Evolutionary conservation across 2,329 filamentous ascomycete species (phyloP).

Genomic region (Leptographium procerum): DNA sequence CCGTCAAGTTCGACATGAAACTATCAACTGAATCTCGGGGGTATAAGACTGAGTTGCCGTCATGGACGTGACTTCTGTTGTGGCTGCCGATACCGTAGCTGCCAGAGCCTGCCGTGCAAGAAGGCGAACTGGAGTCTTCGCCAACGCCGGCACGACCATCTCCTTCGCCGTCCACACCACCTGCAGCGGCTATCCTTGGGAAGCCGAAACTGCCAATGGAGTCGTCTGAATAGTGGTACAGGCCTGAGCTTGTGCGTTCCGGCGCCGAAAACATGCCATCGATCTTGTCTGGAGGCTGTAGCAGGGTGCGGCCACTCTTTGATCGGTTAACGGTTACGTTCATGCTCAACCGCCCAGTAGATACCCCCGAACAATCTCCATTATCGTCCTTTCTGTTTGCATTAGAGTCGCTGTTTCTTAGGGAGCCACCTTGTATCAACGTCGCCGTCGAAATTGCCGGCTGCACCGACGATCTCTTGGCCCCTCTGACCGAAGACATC

Average conservation of each 20-base stretch:
- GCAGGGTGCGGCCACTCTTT: slow-evolving; percentile 32
- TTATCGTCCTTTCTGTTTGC: neutral
- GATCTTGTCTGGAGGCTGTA: slow-evolving; percentile 63
- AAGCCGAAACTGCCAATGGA: slow-evolving; percentile 44
- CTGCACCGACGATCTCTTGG: neutral
- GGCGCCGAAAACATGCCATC: slow-evolving; percentile 71
- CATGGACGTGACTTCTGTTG: slow-evolving; percentile 15
- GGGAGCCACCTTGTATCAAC: neutral
- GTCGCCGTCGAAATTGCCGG: neutral
- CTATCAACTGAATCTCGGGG: slow-evolving; percentile 57
- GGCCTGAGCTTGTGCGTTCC: slow-evolving; percentile 54
- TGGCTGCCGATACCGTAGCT: slow-evolving; percentile 7
- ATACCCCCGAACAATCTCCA: slow-evolving; percentile 17
- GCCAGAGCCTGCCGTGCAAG: too few species aligned
- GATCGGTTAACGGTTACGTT: slow-evolving; percentile 26
- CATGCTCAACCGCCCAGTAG: neutral
- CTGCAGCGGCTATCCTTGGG: slow-evolving; percentile 11
- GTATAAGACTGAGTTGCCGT: slow-evolving; percentile 16
- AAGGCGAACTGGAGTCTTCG: neutral
- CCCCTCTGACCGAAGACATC: slow-evolving; percentile 15
- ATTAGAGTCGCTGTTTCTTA: neutral
- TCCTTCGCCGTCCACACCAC: too few species aligned
- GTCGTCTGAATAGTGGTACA: slow-evolving; percentile 59
- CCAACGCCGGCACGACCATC: neutral
- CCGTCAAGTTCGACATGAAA: slow-evolving; percentile 44